These are phyloP conservation scores for Eragrostis curvula DNA, from an alignment of 176 grass and related monocot genomes.

Conservation along the genomic window DNA sequence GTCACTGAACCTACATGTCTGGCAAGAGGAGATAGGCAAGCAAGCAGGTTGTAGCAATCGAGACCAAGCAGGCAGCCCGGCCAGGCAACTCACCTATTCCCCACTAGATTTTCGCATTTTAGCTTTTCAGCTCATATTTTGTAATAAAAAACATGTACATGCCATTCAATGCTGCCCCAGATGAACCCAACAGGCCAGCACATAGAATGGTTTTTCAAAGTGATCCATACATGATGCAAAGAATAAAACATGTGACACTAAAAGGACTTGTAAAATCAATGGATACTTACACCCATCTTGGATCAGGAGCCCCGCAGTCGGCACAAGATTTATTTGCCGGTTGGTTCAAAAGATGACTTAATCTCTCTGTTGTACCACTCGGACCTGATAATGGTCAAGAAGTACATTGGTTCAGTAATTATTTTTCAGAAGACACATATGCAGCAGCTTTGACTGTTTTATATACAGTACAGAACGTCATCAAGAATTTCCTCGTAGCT, in stretches of 20 bases:
- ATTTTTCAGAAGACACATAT: background rate
- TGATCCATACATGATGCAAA: background rate
- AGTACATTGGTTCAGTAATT: conserved; percentile 12
- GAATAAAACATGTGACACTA: background rate
- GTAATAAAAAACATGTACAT: background rate
- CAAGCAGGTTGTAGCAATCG: background rate
- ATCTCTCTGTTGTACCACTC: conserved; percentile 51
- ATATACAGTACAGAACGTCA: background rate
- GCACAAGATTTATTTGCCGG: conserved; percentile 71
- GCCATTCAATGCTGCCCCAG: background rate
- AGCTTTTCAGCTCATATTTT: conserved; percentile 8
- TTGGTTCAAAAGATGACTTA: conserved; percentile 72
- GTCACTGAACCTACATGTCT: background rate
- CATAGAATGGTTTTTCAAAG: background rate
- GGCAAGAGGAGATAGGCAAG: background rate
- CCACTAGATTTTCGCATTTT: conserved; percentile 6
- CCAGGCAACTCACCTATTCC: background rate
- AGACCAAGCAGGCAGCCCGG: background rate
- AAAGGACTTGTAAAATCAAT: background rate
- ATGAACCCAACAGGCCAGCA: background rate
- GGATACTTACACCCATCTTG: conserved; percentile 95
- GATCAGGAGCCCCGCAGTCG: conserved; percentile 83
- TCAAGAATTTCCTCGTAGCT: conserved; percentile 4
- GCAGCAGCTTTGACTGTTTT: conserved; percentile 7
- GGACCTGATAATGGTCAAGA: conserved; percentile 37